Percentiles rank a stretch among this genome's conserved stretches.
phyloP scores from a whole-genome alignment of 1,284 basidiomycete genomes.

The Bjerkandera adusta region DNA sequence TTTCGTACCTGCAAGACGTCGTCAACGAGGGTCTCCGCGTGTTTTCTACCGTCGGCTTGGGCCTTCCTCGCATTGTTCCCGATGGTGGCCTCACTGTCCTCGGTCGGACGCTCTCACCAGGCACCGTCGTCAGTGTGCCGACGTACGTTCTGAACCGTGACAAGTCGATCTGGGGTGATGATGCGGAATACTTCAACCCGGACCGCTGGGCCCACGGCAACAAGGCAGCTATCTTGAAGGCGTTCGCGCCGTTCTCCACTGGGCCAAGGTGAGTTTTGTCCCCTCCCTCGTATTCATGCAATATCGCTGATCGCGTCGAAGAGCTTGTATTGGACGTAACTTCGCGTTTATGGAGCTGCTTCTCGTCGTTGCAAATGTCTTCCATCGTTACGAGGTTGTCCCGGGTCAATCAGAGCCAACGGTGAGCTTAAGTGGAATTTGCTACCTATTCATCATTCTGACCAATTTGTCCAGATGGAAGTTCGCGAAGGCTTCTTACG shows the following conservation, averaged over 20 bases:
- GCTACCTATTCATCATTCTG: too few relatives aligned
- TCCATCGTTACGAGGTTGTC: too few relatives aligned
- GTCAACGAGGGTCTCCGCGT: constrained; percentile 13
- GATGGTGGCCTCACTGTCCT: constrained; percentile 42
- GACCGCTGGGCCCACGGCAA: constrained; percentile 12
- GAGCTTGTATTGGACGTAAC: too few relatives aligned
- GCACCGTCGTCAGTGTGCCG: constrained; percentile 8
- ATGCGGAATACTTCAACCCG: constrained; percentile 11
- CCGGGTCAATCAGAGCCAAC: too few relatives aligned
- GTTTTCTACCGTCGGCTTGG: constrained; percentile 5
- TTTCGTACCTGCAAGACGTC: constrained; percentile 9
- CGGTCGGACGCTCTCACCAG: background rate
- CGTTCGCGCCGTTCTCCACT: constrained; percentile 44
- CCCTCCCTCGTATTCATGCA: too few relatives aligned
- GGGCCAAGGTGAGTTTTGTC: constrained; percentile 59
- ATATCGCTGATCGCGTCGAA: too few relatives aligned
- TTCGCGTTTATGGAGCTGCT: constrained; percentile 68
- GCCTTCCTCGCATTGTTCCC: constrained; percentile 64
- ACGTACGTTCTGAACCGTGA: constrained; percentile 5
- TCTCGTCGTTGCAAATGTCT: constrained; percentile 68
- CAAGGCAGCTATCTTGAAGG: background rate
- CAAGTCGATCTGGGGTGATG: constrained; percentile 11
- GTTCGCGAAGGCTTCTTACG: too few relatives aligned
- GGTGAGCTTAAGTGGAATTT: too few relatives aligned
- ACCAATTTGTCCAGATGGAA: too few relatives aligned